Base-by-base conservation (phyloP, 2,329 filamentous ascomycete genomes). In the Aureobasidium sp. region DNA sequence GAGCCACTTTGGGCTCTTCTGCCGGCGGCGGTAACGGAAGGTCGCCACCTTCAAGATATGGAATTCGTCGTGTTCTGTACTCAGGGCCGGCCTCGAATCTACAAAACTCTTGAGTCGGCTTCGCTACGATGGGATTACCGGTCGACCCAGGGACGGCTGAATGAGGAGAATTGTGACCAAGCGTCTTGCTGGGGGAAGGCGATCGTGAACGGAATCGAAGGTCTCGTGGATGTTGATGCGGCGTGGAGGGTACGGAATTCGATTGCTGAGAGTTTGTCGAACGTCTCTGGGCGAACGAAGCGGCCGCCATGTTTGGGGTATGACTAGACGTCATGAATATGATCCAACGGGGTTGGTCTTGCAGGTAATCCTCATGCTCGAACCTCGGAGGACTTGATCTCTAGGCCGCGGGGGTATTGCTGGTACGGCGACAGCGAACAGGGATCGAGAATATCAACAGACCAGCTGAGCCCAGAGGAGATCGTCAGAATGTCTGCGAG, bases 131-230 rank as follows among this genome's bases (percentile, higher is more conserved):
- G 85, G 64, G 78, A 36, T 85, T 82, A 66, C 88, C 86, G 71
- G 90, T 92, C 27, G 90, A 89, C 75, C 97, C 93, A 51, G 92
- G 96, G 69, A 93, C 92, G 20, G 89, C 90, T 4, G 93, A 97
- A 64, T 89, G 87, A 43, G 93, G 94, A 15, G 93, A 97, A 68
- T 92, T 90, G 74, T 87, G 90, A 66, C 85, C 86, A 53, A 85
- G 81, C 59, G 87, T 78, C 61, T 79, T 85, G 68, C 84, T 88
- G 41, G 93, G 92, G 17, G 92, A 97, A 10, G 91, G 92, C 36
- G 86, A 87, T 70, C 84, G 84, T 52, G 92, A 94, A 72, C 86
- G 85, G 69, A 89, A 89, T 2, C 88, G 88, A 70, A 94, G 88
- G 69, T 92, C 87, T 63, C 91, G 86, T 67, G 92, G 85, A 75